Base-by-base conservation (phyloP, 2,329 filamentous ascomycete genomes). In the Microdochium paspali region DNA sequence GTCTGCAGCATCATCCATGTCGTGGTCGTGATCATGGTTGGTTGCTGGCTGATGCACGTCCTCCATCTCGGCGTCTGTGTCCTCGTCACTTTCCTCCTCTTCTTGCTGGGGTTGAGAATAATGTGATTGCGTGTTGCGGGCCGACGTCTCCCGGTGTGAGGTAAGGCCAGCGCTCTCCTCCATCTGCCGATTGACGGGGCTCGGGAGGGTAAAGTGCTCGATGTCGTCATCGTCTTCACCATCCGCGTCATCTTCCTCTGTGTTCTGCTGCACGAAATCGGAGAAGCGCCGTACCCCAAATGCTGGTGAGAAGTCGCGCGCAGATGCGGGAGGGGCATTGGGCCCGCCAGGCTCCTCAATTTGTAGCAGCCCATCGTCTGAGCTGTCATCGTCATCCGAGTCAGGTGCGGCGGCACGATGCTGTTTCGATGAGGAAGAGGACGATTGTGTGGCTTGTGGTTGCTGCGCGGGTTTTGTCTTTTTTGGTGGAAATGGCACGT, bases 271-370 rank as follows among this genome's bases (percentile, higher is more conserved):
- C 50, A 70, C 64, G 47, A 78, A 77, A 18, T 79, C 75, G 47
- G 75, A 76, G 56, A 79, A 80, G 21, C 69, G 69, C 23, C 73
- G 66, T 10, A 47, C 66, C 12, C 72, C 68, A 57, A 77, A 72
- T 0, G 72, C 67, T 0, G 73, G 72, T 3, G 73, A 74, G 58
- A 75, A 76, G 57, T 73, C 68, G 18, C 65, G 58, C 35, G 53
- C 53, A 50, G 63, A 51, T 24, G 48, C 47, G 10, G 64, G 59
- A 2, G 65, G 62, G 21, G 70, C 70, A 12, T 21, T 40, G 35
- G 35, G 18, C 26, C 70, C 75, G 43, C 72, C 77, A 0, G 79
- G 79, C 53, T 80, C 80, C 59, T 84, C 80, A 48, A 84, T 70
- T 24, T 74, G 72, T 28, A 82, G 67, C 24, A 73, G 74, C 44